phyloP scores from a whole-genome alignment of 768 basidiomycete genomes.

The Suillus decipiens region DNA sequence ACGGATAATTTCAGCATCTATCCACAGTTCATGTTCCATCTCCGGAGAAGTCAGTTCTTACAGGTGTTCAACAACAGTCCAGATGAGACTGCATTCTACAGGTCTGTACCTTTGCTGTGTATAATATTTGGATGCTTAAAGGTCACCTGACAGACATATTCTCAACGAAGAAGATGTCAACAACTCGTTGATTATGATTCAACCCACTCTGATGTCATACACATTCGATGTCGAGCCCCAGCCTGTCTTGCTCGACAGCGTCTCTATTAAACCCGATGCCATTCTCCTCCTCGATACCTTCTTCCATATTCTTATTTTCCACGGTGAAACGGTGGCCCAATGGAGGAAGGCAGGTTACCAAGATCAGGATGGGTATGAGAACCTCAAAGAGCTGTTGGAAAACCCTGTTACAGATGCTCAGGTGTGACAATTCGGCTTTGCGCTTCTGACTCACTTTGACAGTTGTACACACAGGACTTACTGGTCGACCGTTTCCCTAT shows the following conservation, averaged over 20 bases:
- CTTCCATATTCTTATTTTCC: constrained; percentile 99
- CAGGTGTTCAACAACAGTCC: constrained; percentile 99
- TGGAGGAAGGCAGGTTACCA: constrained; percentile 99
- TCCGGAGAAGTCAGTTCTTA: constrained; percentile 95
- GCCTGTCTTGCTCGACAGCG: constrained; percentile 94
- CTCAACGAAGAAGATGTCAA: constrained; percentile 98
- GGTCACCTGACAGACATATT: constrained; percentile 63
- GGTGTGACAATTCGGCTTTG: constrained; percentile 39
- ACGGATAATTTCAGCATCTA: constrained; percentile 98
- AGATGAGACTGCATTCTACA: constrained; percentile 98
- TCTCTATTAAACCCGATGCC: constrained; percentile 97
- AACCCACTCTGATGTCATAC: constrained; percentile 99
- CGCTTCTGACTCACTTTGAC: constrained; percentile 4
- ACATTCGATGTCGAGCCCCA: constrained; percentile 89
- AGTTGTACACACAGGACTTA: constrained; percentile 63
- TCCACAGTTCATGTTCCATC: constrained; percentile 99
- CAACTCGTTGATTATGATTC: constrained; percentile 99
- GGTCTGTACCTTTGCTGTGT: constrained; percentile 47
- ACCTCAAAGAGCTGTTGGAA: constrained; percentile 93
- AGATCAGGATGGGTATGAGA: constrained; percentile 98
- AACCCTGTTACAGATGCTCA: constrained; percentile 87
- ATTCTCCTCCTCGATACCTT: constrained; percentile 97
- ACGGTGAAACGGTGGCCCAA: constrained; percentile 94
- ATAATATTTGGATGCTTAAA: constrained; percentile 11
- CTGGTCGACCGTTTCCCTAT: constrained; percentile 96